Conservation (phyloP, 352 stramenopile genomes). For the Phytophthora sp. region DNA sequence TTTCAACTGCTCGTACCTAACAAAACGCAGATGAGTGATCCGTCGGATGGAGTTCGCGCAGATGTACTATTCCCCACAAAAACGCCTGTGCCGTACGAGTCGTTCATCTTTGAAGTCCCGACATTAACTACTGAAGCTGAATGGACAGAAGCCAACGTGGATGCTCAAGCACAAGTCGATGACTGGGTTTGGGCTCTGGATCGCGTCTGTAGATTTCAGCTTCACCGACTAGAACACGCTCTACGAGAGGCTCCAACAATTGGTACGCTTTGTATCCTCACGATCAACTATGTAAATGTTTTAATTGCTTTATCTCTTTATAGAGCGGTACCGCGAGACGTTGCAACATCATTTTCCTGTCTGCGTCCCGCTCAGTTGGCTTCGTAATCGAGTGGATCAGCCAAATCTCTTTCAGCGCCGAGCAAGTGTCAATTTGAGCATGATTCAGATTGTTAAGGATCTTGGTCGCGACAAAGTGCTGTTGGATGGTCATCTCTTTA, state of each 20-base stretch:
- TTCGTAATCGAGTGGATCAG: conserved; percentile 66
- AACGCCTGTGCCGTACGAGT: conserved; percentile 36
- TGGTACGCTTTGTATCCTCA: conserved; percentile 15
- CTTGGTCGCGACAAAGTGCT: conserved; percentile 73
- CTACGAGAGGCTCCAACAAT: conserved; percentile 36
- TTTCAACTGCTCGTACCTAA: conserved; percentile 53
- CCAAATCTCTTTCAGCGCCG: conserved; percentile 54
- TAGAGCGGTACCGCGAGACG: conserved; percentile 50
- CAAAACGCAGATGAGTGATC: conserved; percentile 24
- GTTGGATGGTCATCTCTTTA: conserved; percentile 60
- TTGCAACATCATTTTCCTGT: conserved; percentile 56
- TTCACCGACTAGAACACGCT: conserved; percentile 52
- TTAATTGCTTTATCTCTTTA: not conserved
- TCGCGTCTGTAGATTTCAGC: conserved; percentile 51
- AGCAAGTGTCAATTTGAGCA: conserved; percentile 66
- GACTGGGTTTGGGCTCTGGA: conserved; percentile 48
- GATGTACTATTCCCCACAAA: conserved; percentile 13
- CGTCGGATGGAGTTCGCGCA: not conserved
- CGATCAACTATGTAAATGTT: not conserved
- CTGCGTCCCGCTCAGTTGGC: conserved; percentile 62
- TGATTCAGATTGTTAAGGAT: conserved; percentile 83
- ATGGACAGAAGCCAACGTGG: conserved; percentile 7
- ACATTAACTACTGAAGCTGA: conserved; percentile 3
- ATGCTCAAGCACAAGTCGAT: conserved; percentile 19
- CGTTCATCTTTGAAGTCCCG: conserved; percentile 49